These are phyloP conservation scores for Pyrenochaeta sp. DNA, from an alignment of 2,329 filamentous ascomycete species.

Conservation along the genomic window DNA sequence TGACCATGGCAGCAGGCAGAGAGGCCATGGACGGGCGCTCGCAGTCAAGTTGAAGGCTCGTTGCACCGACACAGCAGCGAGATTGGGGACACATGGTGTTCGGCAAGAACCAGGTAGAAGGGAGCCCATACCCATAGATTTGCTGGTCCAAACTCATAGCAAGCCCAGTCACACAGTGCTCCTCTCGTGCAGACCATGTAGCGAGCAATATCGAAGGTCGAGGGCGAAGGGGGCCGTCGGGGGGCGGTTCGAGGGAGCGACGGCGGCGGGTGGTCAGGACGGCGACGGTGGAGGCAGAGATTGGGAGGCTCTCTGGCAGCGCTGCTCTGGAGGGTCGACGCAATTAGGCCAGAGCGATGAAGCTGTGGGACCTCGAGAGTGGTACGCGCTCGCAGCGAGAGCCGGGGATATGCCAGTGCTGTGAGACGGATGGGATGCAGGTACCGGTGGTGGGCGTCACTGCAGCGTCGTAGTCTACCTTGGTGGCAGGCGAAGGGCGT, in stretches of 20 bases:
- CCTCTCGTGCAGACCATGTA: slow-evolving; percentile 41
- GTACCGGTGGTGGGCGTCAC: slow-evolving; percentile 38
- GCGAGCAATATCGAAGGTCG: slow-evolving; percentile 27
- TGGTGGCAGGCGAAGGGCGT: too few relatives aligned
- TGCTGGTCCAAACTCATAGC: slow-evolving; percentile 53
- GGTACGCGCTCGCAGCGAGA: slow-evolving; percentile 30
- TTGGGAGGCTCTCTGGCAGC: slow-evolving; percentile 31
- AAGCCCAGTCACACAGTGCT: slow-evolving; percentile 37
- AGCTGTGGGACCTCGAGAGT: slow-evolving; percentile 38
- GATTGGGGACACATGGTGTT: slow-evolving; percentile 20
- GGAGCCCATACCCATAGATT: slow-evolving; percentile 49
- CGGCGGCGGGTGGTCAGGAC: slow-evolving; percentile 21
- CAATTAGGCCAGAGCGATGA: slow-evolving; percentile 29
- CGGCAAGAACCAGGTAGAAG: slow-evolving; percentile 24
- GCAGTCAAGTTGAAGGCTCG: slow-evolving; percentile 14
- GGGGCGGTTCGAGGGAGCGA: slow-evolving; percentile 22
- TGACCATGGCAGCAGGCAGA: slow-evolving; percentile 30
- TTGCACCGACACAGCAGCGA: slow-evolving; percentile 18
- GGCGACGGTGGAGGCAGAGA: too few relatives aligned
- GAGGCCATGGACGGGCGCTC: slow-evolving; percentile 21
- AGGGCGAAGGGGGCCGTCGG: slow-evolving; percentile 20
- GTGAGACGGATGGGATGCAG: slow-evolving; percentile 43
- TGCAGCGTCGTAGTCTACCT: slow-evolving; percentile 30
- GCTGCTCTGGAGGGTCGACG: slow-evolving; percentile 31
- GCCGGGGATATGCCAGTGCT: slow-evolving; percentile 32